phyloP scores from a whole-genome alignment of 169 alveolate species.

The Cryptosporidium parvum region DNA sequence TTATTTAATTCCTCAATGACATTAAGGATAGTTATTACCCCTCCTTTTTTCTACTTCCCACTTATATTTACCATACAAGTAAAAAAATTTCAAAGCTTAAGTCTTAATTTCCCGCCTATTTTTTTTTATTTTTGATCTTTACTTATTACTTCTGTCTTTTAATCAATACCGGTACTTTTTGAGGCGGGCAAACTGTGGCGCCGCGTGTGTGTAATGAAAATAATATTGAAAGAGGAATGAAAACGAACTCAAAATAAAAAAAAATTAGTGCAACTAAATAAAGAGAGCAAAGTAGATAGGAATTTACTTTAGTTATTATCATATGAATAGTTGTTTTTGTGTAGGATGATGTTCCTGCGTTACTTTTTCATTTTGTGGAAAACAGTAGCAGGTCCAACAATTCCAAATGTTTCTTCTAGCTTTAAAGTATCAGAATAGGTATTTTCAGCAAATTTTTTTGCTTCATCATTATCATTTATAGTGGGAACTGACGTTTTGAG shows the following conservation, averaged over 20 bases:
- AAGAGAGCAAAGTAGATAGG: background rate
- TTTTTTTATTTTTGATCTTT: background rate
- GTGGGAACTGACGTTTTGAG: slow-evolving; percentile 50
- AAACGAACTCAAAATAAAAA: too few relatives aligned
- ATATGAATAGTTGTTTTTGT: too few relatives aligned
- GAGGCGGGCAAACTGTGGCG: background rate
- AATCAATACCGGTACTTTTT: slow-evolving; percentile 2
- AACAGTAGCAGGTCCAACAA: slow-evolving; percentile 53
- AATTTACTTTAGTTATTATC: too few relatives aligned
- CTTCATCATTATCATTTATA: slow-evolving; percentile 14
- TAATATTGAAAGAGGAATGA: too few relatives aligned
- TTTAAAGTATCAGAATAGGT: slow-evolving; percentile 3
- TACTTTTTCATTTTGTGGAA: slow-evolving; percentile 18
- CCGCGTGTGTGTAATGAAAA: background rate
- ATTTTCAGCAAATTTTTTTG: slow-evolving; percentile 16
- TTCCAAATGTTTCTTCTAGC: slow-evolving; percentile 50
- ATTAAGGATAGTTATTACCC: slow-evolving; percentile 22
- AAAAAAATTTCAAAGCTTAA: background rate
- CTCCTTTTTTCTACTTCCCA: slow-evolving; percentile 54
- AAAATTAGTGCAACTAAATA: background rate
- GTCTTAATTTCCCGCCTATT: background rate
- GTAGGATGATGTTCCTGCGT: background rate
- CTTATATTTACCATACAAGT: slow-evolving; percentile 19
- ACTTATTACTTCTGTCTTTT: background rate
- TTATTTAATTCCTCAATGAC: background rate